Percentiles rank a stretch among this genome's conserved stretches.
Conservation (phyloP, 345 rosid species). For the Eucalyptus decipiens region DNA sequence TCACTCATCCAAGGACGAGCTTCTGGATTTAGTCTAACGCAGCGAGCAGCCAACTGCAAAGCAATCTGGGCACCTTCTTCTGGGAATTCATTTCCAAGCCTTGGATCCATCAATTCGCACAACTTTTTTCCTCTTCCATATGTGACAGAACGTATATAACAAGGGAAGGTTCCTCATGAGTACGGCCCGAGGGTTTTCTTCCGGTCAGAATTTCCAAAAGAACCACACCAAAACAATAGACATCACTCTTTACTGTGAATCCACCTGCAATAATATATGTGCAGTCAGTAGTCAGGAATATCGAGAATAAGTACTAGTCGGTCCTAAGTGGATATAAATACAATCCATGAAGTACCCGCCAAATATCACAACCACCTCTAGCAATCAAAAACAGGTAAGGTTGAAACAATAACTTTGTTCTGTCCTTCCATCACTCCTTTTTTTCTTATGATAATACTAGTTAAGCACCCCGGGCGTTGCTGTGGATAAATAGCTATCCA, state of each 20-base stretch:
- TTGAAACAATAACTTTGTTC: background rate
- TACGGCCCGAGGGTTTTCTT: too few relatives aligned
- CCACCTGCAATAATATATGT: slow-evolving; percentile 3
- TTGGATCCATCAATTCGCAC: too few relatives aligned
- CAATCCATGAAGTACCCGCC: background rate
- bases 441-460: background rate
- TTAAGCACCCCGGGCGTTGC: accelerated
- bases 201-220: too few relatives aligned
- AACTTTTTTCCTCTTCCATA: too few relatives aligned
- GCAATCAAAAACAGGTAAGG: background rate
- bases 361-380: background rate
- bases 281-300: background rate
- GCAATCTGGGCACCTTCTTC: too few relatives aligned
- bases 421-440: background rate
- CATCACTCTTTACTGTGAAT: accelerated
- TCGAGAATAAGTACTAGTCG: accelerated
- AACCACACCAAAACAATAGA: too few relatives aligned
- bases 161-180: too few relatives aligned
- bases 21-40: too few relatives aligned
- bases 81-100: too few relatives aligned
- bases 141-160: too few relatives aligned
- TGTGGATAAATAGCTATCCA: background rate
- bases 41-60: too few relatives aligned
- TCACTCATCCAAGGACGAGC: too few relatives aligned
- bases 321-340: accelerated